These are phyloP conservation scores for Bertia moriformis DNA, from an alignment of 2,329 filamentous ascomycete species.

Conservation along the genomic window DNA sequence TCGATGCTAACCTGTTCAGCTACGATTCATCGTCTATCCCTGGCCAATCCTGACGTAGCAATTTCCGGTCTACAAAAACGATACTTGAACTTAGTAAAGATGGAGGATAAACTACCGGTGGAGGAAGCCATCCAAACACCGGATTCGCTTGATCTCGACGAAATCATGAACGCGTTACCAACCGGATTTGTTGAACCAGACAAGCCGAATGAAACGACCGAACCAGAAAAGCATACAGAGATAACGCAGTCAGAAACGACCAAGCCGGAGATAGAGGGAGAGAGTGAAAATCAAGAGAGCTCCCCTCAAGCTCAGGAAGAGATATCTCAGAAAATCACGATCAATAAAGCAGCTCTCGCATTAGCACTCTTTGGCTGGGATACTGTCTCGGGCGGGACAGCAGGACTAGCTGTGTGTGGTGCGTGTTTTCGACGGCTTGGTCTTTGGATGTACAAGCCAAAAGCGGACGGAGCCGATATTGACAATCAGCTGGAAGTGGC, in stretches of 20 bases:
- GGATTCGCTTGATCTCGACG: not conserved
- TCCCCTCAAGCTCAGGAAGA: not conserved
- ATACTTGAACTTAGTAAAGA: not conserved
- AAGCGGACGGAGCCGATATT: not conserved
- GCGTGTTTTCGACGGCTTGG: not conserved
- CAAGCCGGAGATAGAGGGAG: not conserved
- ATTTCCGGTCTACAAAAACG: not conserved
- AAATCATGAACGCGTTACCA: not conserved
- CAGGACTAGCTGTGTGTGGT: not conserved
- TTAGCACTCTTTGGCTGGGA: not conserved
- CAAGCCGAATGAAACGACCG: not conserved
- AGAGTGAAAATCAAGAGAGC: not conserved
- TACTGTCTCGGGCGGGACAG: not conserved
- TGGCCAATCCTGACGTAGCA: not conserved
- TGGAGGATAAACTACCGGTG: not conserved
- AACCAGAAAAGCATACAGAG: not conserved
- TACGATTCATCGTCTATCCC: not conserved
- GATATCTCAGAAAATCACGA: not conserved
- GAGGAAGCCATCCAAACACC: not conserved
- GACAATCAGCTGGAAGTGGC: not conserved
- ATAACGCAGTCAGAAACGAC: not conserved
- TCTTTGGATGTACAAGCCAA: slow-evolving; percentile 1
- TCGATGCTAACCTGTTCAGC: not conserved
- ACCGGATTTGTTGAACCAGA: too few relatives aligned
- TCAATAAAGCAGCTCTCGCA: not conserved